Percentiles rank a stretch among this genome's conserved stretches.
These are phyloP conservation scores for Cucumis cinereus DNA, from an alignment of 306 rosid species.

Conservation along the genomic window DNA sequence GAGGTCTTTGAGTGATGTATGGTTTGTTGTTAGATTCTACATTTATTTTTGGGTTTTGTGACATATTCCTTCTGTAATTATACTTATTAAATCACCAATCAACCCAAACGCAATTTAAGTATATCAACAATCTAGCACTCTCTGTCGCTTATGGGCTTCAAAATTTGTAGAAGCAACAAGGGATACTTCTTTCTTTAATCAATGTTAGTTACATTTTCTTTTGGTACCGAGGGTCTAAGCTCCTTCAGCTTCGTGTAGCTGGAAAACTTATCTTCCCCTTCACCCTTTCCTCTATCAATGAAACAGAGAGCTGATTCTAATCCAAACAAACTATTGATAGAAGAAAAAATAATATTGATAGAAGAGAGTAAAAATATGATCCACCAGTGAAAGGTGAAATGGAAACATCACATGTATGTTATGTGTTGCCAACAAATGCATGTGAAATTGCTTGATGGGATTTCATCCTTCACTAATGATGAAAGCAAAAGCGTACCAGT, in stretches of 20 bases:
- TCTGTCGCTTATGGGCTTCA: no score
- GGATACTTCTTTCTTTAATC: neutral
- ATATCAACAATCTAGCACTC: no score
- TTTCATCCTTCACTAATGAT: conserved; percentile 26
- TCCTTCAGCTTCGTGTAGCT: neutral
- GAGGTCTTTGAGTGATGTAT: neutral
- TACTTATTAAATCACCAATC: no score
- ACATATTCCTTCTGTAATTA: no score
- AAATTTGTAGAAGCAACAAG: no score
- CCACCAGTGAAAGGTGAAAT: neutral
- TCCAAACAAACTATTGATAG: neutral
- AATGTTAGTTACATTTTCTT: neutral
- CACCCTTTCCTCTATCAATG: neutral
- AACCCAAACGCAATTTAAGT: no score
- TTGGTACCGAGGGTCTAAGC: neutral
- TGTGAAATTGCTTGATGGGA: neutral
- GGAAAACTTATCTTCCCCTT: neutral
- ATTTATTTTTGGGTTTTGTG: neutral
- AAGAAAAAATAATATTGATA: neutral
- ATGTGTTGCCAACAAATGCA: neutral
- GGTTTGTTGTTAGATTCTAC: neutral
- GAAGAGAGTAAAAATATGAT: neutral
- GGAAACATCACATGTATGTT: neutral
- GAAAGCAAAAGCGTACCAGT: conserved; percentile 43
- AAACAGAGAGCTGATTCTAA: neutral